phyloP scores from a whole-genome alignment of 176 grass and related monocot species.

The Pontederia paniculata region DNA sequence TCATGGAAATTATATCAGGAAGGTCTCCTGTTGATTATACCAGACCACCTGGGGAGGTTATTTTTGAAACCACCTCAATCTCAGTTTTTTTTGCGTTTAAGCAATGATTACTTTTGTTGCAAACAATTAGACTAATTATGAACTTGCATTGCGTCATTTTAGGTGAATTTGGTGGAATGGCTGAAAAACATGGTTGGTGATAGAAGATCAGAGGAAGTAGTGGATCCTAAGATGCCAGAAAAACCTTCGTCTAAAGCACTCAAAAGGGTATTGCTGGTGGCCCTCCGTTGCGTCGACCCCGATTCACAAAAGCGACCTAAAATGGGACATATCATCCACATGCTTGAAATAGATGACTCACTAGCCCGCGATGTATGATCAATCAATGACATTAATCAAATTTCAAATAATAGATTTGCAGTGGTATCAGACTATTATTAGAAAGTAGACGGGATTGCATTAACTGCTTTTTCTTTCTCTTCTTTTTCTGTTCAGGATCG shows the following conservation, averaged over 20 bases:
- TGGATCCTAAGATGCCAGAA: slow-evolving; percentile 67
- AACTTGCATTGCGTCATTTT: background rate
- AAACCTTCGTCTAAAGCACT: slow-evolving; percentile 59
- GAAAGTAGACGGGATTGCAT: background rate
- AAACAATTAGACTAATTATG: background rate
- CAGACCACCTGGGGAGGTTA: slow-evolving; percentile 54
- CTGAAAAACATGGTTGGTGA: slow-evolving; percentile 80
- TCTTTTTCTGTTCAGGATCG: slow-evolving; percentile 39
- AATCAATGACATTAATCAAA: background rate
- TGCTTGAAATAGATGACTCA: slow-evolving; percentile 90
- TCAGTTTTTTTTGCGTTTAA: background rate
- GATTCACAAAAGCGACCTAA: slow-evolving; percentile 58
- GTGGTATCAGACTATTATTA: background rate
- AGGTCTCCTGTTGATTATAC: slow-evolving; percentile 89
- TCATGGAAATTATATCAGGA: slow-evolving; percentile 83
- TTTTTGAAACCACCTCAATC: background rate
- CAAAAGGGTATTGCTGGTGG: slow-evolving; percentile 67
- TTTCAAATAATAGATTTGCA: background rate
- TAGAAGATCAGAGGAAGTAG: slow-evolving; percentile 63
- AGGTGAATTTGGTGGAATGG: slow-evolving; percentile 93
- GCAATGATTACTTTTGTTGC: background rate
- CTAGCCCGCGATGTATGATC: slow-evolving; percentile 44
- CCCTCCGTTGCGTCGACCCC: slow-evolving; percentile 82
- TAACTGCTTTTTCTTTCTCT: background rate
- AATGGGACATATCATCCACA: slow-evolving; percentile 82